These are phyloP conservation scores for Chaetomium globosum DNA, from an alignment of 2,329 filamentous ascomycete genomes.

Conservation along the genomic window DNA sequence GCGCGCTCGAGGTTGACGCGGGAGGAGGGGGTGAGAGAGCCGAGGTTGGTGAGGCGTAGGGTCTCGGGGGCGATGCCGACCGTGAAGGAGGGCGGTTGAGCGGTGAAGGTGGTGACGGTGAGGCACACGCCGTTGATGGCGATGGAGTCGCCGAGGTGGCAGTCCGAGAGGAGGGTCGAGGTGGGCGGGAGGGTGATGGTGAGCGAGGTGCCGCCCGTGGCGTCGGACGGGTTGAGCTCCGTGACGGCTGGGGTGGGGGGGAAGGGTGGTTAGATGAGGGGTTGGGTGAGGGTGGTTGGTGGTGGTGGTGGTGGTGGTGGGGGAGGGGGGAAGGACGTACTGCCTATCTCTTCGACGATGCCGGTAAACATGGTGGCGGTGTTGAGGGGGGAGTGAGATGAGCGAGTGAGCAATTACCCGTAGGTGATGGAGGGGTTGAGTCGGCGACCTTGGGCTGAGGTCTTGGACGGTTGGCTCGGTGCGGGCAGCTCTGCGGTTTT, in stretches of 20 bases:
- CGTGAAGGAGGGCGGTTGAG: constrained; percentile 65
- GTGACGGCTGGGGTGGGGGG: constrained; percentile 67
- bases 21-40: constrained; percentile 65
- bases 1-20: constrained; percentile 92
- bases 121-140: constrained; percentile 94
- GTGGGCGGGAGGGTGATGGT: constrained; percentile 72
- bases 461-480: not conserved
- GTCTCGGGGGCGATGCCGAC: constrained; percentile 96
- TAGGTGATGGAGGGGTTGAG: not conserved
- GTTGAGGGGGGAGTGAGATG: not conserved
- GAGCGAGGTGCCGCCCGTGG: constrained; percentile 84
- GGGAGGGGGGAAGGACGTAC: constrained; percentile 55
- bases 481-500: not conserved
- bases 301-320: not conserved
- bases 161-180: constrained; percentile 78
- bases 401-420: not conserved
- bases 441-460: not conserved
- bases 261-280: constrained; percentile 21
- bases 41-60: constrained; percentile 93
- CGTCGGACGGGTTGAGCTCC: constrained; percentile 76
- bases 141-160: constrained; percentile 89
- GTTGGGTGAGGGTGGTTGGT: constrained; percentile 53
- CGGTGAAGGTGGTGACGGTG: constrained; percentile 69
- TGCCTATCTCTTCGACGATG: constrained; percentile 88
- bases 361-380: constrained; percentile 82